phyloP scores from a whole-genome alignment of 148 eudicot genomes.

The Fallopia convolvulus region DNA sequence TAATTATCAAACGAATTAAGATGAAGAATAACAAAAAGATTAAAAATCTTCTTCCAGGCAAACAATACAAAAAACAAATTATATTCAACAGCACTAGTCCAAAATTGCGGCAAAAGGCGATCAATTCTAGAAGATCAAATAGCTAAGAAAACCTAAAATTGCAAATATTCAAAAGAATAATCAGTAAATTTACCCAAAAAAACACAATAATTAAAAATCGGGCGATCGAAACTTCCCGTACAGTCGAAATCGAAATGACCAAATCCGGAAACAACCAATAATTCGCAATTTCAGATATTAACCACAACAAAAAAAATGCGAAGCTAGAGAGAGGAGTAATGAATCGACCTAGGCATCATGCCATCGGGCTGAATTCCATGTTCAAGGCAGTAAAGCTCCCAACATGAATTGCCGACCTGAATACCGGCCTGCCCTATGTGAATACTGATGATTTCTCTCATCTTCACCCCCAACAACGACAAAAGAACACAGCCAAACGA shows the following conservation, averaged over 20 bases:
- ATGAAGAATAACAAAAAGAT: neutral
- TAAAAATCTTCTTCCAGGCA: neutral
- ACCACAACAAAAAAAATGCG: neutral
- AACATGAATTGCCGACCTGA: constrained; percentile 12
- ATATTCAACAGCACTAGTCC: neutral
- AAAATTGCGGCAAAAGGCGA: neutral
- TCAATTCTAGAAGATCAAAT: neutral
- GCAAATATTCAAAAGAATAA: neutral
- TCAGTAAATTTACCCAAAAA: neutral
- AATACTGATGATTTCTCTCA: constrained; percentile 10
- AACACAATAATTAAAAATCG: neutral
- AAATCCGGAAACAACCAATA: neutral
- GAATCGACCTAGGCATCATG: constrained; percentile 6
- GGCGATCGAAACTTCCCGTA: neutral
- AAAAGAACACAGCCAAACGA: neutral
- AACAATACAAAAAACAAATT: neutral
- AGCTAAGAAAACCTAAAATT: neutral
- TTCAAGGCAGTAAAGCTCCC: constrained; percentile 13
- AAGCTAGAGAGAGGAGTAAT: neutral
- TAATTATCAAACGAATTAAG: neutral
- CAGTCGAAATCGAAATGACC: neutral
- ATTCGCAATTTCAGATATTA: neutral
- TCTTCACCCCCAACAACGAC: neutral
- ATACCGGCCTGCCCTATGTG: constrained; percentile 13
- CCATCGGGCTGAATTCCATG: constrained; percentile 11